Base-by-base conservation (phyloP, 2,329 filamentous ascomycete species). In the Talaromyces funiculosus region DNA sequence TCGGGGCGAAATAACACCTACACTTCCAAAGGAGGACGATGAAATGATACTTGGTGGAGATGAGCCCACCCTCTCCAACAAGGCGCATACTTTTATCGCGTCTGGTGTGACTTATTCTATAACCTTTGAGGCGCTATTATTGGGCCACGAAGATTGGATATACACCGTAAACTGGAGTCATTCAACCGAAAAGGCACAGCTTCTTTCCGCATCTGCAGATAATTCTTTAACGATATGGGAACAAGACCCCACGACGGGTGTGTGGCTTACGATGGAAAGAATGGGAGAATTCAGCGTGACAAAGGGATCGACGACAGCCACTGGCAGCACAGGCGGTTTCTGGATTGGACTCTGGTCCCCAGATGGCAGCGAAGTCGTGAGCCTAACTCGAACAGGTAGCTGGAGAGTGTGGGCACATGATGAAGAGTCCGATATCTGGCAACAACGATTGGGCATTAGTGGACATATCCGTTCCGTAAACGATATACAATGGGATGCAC, bases 101-200 rank as follows among this genome's bases (percentile, higher is more conserved):
- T 79, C 77, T 0, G 80, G 76, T 0, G 80, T 78, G 3, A 87
- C 88, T 65, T 93, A 90, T 73, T 90, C 89, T 6, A 81, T 96
- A 60, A 96, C 92, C 0, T 97, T 99, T 66, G 94, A 99, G 73
- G 94, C 94, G 1, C 80, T 99, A 2, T 82, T 99, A 5, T 84
- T 99, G 2, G 94, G 94, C 8, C 94, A 99, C 70, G 94, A 99
- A 71, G 94, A 99, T 70, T 99, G 94, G 94, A 93, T 99, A 61
- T 97, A 96, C 75, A 95, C 90, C 60, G 87, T 90, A 1, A 81
- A 82, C 59, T 97, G 92, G 92, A 82, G 84, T 62, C 80, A 80
- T 6, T 69, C 75, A 14, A 24, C 33, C n/a, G 35, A 37, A n/a
- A 84, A 81, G 62, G 80, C 89, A 12, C 90, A 89, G 66, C 83